Base-by-base conservation (phyloP, 495 filamentous ascomycete species). In the Daldinia bambusicola region DNA sequence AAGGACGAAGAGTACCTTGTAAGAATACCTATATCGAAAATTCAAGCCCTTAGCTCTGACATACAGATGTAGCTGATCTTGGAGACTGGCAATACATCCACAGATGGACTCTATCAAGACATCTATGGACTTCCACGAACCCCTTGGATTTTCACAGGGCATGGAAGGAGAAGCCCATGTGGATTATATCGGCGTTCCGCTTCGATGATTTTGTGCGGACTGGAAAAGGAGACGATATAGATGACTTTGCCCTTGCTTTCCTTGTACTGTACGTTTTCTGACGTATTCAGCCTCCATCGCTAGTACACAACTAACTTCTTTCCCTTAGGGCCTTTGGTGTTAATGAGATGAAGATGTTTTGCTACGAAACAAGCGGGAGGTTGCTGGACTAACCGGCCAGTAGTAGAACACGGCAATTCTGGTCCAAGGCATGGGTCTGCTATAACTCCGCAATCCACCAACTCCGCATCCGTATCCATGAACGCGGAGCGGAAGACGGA, bases 111-210 rank as follows among this genome's bases (percentile, higher is more conserved):
- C 30, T 74, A 22, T 76, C 76, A 1, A 67, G 57, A 32, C 61
- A 76, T 52, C 68, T 77, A 43, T 76, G 69, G 74, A 37, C 65
- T 26, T 66, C 74, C 6, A 32, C 41, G n/a, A 66, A 66, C 48
- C 70, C 74, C 8, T 61, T 76, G 2, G 74, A 76, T 10, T 77
- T 77, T 34, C 74, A 66, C 9, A 72, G 45, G 13, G 74, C 74
- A 12, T 76, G 74, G 76, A 70, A 52, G 9, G 74, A 75, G 57
- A 62, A 75, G 53, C 74, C 74, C 0, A 56, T 76, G 38, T 75
- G 62, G 61, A 66, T 74, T 14, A 73, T 77, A 34, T 53, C 50
- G 2, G 43, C 63, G 14, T 70, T 76, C 14, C 10, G 40, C 18
- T 75, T 76, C 20, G 62, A 76, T 5, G 63, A 72, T 2, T 76